Evolutionary conservation across 768 basidiomycete species (phyloP).

Genomic region (Ramaria sp.): DNA sequence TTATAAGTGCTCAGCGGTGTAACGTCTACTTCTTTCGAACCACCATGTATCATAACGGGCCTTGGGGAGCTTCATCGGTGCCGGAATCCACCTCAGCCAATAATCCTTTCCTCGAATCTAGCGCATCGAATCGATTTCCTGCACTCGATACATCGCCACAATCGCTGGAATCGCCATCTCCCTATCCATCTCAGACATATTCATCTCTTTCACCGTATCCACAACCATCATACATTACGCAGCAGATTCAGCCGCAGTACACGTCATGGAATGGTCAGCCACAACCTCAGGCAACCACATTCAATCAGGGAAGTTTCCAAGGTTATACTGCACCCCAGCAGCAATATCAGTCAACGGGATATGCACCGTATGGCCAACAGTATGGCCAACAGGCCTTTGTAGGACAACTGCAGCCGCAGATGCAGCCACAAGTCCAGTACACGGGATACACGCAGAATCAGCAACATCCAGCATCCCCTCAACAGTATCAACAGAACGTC

Average conservation of each 20-base stretch:
- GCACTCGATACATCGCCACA: not conserved
- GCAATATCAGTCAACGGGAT: not conserved
- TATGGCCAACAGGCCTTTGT: not conserved
- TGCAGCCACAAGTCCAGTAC: constrained; percentile 11
- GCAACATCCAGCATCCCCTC: constrained; percentile 21
- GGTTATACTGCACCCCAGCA: not conserved
- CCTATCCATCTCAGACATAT: not conserved
- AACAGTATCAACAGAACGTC: constrained; percentile 25
- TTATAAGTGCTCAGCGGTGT: not conserved
- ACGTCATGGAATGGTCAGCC: not conserved
- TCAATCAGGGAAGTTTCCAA: not conserved
- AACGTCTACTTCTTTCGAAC: not conserved
- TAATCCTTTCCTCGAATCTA: constrained; percentile 7
- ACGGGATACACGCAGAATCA: constrained; percentile 13
- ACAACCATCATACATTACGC: not conserved
- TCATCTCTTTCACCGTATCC: not conserved
- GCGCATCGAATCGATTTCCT: constrained; percentile 7
- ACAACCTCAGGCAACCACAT: not conserved
- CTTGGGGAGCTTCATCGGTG: not conserved
- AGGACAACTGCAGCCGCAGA: constrained; percentile 16
- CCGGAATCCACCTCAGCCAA: not conserved
- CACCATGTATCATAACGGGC: not conserved
- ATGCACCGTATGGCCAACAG: not conserved
- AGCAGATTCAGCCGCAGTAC: not conserved
- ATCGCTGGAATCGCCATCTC: not conserved